Evolutionary conservation across 2,329 filamentous ascomycete genomes (phyloP).

Genomic region (Nemania sp.): DNA sequence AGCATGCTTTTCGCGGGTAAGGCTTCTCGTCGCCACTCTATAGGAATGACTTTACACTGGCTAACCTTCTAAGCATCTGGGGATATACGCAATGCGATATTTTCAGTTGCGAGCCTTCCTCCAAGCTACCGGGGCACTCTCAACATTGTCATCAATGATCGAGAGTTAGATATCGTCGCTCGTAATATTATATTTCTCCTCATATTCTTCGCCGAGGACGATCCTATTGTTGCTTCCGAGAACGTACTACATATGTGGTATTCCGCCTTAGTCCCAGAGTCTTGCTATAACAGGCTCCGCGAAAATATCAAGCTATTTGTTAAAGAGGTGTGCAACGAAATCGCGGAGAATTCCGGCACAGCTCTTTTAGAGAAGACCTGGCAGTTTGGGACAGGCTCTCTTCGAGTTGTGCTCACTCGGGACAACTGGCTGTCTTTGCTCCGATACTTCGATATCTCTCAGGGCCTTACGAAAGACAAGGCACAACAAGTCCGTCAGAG

Average conservation of each 20-base stretch:
- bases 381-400: conserved; percentile 30
- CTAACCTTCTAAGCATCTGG: neutral
- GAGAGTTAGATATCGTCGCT: conserved; percentile 27
- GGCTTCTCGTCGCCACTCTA: neutral
- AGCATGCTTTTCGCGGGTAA: conserved; percentile 32
- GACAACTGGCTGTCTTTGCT: conserved; percentile 34
- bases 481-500: conserved; percentile 20
- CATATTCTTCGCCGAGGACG: conserved; percentile 28
- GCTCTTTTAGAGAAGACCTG: conserved; percentile 33
- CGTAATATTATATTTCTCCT: conserved; percentile 36
- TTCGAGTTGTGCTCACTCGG: conserved; percentile 32
- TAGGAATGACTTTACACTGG: no score
- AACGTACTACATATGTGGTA: conserved; percentile 38
- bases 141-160: conserved; percentile 22
- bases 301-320: conserved; percentile 30
- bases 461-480: conserved; percentile 18
- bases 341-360: conserved; percentile 18
- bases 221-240: conserved; percentile 24
- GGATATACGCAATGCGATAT: conserved; percentile 4
- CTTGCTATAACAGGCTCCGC: conserved; percentile 15
- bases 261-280: conserved; percentile 26
- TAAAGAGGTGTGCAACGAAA: conserved; percentile 35
- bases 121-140: neutral
- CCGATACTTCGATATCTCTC: conserved; percentile 28
- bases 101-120: conserved; percentile 1